Conservation (phyloP, 345 rosid genomes). For the Rhodamnia argentea region DNA sequence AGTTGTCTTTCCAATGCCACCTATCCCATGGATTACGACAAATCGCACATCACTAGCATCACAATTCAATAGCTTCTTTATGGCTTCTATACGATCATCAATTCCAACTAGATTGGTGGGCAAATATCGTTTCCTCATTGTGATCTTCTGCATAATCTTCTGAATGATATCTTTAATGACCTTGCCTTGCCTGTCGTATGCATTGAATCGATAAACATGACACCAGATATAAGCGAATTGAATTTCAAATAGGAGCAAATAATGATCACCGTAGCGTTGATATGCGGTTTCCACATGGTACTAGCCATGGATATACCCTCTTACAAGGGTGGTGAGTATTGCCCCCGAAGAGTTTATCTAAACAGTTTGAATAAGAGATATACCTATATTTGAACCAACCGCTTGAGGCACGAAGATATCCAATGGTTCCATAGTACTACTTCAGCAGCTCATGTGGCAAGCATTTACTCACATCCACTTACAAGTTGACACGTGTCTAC, state of each 20-base stretch:
- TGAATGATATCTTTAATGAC: not conserved
- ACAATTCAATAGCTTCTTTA: not conserved
- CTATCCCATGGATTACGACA: not conserved
- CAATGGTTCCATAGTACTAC: too few relatives aligned
- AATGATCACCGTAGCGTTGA: not conserved
- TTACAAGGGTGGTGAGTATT: too few relatives aligned
- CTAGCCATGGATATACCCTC: not conserved
- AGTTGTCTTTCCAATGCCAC: not conserved
- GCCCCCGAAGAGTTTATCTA: too few relatives aligned
- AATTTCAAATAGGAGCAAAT: not conserved
- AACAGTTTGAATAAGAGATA: too few relatives aligned
- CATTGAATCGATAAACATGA: not conserved
- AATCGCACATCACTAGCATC: not conserved
- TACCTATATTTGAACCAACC: not conserved
- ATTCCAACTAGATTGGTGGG: not conserved
- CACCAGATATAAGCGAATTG: not conserved
- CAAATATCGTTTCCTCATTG: not conserved
- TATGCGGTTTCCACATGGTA: not conserved
- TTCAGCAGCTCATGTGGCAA: too few relatives aligned
- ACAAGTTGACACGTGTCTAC: too few relatives aligned
- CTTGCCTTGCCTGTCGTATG: not conserved
- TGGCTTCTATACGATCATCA: not conserved
- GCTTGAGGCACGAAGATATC: not conserved
- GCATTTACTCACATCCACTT: too few relatives aligned
- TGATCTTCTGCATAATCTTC: fast-evolving